Percentiles rank a stretch among this genome's conserved stretches.
Evolutionary conservation across 2,329 filamentous ascomycete genomes (phyloP).

Genomic region (Exserohilum turcica): DNA sequence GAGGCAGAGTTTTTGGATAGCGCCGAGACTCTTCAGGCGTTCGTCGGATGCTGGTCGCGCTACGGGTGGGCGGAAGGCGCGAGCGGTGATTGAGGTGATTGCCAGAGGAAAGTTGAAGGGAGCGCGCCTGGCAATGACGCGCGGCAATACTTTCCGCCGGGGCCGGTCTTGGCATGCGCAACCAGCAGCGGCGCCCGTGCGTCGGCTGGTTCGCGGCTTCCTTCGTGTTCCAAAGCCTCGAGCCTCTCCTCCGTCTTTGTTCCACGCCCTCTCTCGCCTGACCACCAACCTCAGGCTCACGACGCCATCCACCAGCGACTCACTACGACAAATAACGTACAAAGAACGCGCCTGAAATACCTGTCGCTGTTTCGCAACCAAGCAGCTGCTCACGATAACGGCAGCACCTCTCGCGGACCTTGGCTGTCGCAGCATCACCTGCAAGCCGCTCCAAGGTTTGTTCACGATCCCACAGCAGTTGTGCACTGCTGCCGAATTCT

Average conservation of each 20-base stretch:
- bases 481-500: conserved; percentile 25
- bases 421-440: conserved; percentile 1
- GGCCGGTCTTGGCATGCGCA: conserved; percentile 15
- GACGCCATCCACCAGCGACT: neutral
- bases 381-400: neutral
- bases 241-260: conserved; percentile 6
- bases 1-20: neutral
- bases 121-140: conserved; percentile 32
- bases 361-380: neutral
- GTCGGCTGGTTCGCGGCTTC: conserved; percentile 5
- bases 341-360: neutral
- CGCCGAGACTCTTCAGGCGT: neutral
- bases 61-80: conserved; percentile 5
- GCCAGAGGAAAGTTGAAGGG: conserved; percentile 16
- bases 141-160: conserved; percentile 24
- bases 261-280: conserved; percentile 12
- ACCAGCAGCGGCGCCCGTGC: conserved; percentile 4
- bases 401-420: neutral
- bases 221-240: conserved; percentile 7
- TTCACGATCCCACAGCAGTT: conserved; percentile 18
- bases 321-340: neutral
- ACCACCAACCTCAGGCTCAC: conserved; percentile 8
- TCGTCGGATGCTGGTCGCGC: neutral
- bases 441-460: conserved; percentile 2
- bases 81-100: conserved; percentile 16